Evolutionary conservation across 805 yeast species (phyloP), one percentile per base, ranked within the genome.

Genomic region (Starmerella tilneyi): DNA sequence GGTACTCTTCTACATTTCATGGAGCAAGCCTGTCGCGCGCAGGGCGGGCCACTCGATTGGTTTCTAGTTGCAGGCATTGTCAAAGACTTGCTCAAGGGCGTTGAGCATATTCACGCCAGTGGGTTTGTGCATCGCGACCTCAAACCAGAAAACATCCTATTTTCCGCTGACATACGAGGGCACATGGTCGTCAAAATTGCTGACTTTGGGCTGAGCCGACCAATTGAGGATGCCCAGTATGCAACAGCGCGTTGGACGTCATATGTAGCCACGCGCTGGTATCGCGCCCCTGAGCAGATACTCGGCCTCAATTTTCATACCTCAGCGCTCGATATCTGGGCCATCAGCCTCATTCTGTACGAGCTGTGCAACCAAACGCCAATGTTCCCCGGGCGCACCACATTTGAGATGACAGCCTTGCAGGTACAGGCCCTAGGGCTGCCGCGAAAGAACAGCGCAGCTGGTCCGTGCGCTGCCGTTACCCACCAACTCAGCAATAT

Each of bases 261-360:
- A 1, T 89, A 88, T 59, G 96, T 89, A 16, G 96, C 94, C 1
- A 89, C 97, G 1, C 68, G 96, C 50, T 89, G 98, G 98, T 89
- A 89, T 62, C 69, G 96, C 45, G 88, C 96, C 0, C 98, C 98
- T 0, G 98, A 89, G 59, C 67, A 89, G 44, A 65, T 89, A 15
- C 50, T 63, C 21, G 52, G 50, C 13, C 36, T 52, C 16, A 43
- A 48, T 13, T 81, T 76, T 58, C 89, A 89, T 59, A 77, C 92
- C 0, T 78, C 76, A 2, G 84, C 86, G 0, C 75, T 89, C 8
- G 97, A 89, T 63, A 68, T 84, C 11, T 89, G 97, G 97, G 89
- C 96, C 0, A 79, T 84, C 6, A 75, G 86, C 22, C 81, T 88
- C 11, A 84, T 88, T 62, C 89, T 94, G 0, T 33, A 16, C 41